Conservation (phyloP, 495 filamentous ascomycete genomes). For the Penicillium verhagenii region DNA sequence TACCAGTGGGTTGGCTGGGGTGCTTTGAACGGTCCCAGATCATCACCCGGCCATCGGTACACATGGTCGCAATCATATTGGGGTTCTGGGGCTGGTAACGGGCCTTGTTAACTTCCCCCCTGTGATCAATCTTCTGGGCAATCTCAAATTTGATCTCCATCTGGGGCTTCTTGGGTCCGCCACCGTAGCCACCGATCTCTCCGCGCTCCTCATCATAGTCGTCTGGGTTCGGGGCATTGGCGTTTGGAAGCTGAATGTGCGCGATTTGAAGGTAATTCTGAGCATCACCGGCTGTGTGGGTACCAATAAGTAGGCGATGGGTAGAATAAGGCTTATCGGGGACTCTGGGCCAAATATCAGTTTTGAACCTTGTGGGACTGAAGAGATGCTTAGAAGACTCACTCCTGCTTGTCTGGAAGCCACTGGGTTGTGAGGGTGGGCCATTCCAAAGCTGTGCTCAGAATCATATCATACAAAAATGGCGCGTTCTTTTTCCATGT, state of each 20-base stretch:
- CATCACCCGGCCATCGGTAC: constrained; percentile 79
- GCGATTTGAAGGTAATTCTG: constrained; percentile 96
- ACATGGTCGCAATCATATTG: constrained; percentile 93
- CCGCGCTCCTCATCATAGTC: constrained; percentile 90
- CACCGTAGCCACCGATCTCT: constrained; percentile 90
- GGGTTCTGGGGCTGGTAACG: constrained; percentile 98
- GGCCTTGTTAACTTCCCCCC: constrained; percentile 97
- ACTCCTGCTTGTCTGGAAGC: constrained; percentile 94
- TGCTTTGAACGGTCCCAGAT: constrained; percentile 98
- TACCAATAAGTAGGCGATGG: constrained; percentile 90
- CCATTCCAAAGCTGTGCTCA: constrained; percentile 95
- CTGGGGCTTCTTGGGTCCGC: constrained; percentile 59
- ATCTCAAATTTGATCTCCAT: constrained; percentile 81
- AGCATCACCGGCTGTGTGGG: constrained; percentile 84
- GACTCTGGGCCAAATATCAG: constrained; percentile 42
- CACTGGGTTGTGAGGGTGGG: constrained; percentile 97
- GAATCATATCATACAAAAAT: constrained; percentile 95
- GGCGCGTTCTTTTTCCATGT: constrained; percentile 99
- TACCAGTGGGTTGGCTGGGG: constrained; percentile 65
- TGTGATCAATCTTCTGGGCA: constrained; percentile 93
- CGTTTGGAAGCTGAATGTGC: constrained; percentile 84
- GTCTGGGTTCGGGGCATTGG: constrained; percentile 64
- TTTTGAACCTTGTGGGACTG: constrained; percentile 6
- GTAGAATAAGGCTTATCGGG: constrained; percentile 83
- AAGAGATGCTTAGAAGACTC: constrained; percentile 18